phyloP scores from a whole-genome alignment of 75 land plant species.

The Cryptomeria japonica region DNA sequence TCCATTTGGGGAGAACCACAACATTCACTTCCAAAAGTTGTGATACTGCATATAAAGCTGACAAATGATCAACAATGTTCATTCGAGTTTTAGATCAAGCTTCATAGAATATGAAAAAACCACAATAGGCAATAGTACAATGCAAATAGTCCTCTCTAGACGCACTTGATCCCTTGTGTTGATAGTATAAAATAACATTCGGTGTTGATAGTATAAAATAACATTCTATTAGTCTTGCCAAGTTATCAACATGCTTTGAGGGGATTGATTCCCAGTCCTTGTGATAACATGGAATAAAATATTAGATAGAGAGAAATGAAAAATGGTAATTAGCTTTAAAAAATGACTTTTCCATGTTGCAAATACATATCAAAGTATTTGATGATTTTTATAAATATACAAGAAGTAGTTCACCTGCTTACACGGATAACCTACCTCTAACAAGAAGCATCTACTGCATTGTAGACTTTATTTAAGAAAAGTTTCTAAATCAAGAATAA shows the following conservation, averaged over 20 bases:
- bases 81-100: too few species aligned
- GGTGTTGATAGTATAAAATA: background rate
- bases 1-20: background rate
- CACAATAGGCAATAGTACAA: background rate
- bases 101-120: background rate
- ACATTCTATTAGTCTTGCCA: background rate
- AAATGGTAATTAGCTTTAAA: background rate
- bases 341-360: background rate
- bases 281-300: background rate
- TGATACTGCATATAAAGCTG: background rate
- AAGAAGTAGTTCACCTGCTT: background rate
- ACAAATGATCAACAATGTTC: background rate
- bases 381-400: background rate
- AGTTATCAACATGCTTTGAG: background rate
- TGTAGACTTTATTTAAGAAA: background rate
- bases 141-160: background rate
- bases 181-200: background rate
- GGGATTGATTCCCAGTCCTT: background rate
- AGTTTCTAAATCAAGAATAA: background rate
- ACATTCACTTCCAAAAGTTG: background rate
- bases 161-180: background rate
- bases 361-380: background rate
- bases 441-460: background rate
- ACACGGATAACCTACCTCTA: background rate
- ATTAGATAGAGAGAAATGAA: background rate